These are phyloP conservation scores for Lotus japonicus DNA, from an alignment of 306 rosid genomes.

Conservation along the genomic window DNA sequence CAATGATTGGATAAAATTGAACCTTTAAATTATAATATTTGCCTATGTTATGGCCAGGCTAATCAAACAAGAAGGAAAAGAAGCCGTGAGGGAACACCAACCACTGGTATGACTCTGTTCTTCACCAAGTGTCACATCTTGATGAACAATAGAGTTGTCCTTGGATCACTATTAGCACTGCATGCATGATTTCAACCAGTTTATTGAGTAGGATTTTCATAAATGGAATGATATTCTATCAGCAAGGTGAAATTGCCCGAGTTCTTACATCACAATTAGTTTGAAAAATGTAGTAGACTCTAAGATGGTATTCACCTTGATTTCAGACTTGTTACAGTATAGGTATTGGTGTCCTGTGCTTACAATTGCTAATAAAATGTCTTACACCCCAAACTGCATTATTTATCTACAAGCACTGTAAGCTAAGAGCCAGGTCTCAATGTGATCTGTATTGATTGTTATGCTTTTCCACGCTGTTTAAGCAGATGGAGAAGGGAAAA, in stretches of 20 bases:
- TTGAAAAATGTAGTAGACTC: neutral
- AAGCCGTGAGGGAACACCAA: constrained; percentile 74
- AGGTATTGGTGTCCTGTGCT: constrained; percentile 11
- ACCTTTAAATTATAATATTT: constrained; percentile 23
- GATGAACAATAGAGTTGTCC: constrained; percentile 28
- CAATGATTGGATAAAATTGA: constrained; percentile 7
- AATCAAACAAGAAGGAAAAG: constrained; percentile 67
- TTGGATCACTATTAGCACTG: constrained; percentile 20
- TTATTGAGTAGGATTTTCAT: constrained; percentile 17
- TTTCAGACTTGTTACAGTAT: neutral
- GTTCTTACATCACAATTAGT: neutral
- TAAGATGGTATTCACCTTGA: neutral
- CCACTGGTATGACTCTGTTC: constrained; percentile 60
- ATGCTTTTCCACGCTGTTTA: constrained; percentile 1
- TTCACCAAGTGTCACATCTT: constrained; percentile 37
- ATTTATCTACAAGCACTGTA: neutral
- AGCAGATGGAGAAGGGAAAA: constrained; percentile 57
- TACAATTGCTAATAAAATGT: neutral
- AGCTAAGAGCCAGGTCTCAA: neutral
- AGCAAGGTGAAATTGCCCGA: neutral
- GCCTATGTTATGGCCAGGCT: constrained; percentile 48
- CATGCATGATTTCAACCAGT: constrained; percentile 15
- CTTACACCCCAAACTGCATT: neutral
- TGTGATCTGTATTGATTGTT: constrained; percentile 13
- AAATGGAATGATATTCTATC: neutral